Base-by-base conservation (phyloP, 108 stramenopile species). In the Skeletonema menzelii region DNA sequence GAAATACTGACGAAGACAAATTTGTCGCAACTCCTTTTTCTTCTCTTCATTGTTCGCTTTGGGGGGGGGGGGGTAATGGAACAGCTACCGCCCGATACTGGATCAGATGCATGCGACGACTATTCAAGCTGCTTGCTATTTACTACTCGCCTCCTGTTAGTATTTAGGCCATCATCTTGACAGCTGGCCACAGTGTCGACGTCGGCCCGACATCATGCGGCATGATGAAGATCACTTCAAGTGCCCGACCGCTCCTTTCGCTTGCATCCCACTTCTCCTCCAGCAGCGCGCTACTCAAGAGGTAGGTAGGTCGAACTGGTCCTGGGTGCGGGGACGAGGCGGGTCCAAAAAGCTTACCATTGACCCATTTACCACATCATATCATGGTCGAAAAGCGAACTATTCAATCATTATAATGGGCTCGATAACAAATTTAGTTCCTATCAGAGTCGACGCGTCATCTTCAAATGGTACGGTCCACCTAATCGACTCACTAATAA, bases 401-500 rank as follows among this genome's bases (percentile, higher is more conserved):
- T n/a, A n/a, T n/a, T 32, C 31, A 32, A 32, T 32, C 14, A 42
- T 65, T 46, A 68, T 26, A 7, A 72, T 72, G 70, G 60, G 35
- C 31, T 63, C 61, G 42, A 73, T 80, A 27, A 73, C 79, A 59
- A 80, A 80, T 53, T 57, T 80, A 11, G 72, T 80, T 4, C 79
- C 79, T 38, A 73, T 80, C 42, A 62, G 79, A 63, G 60, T 80
- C 7, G 79, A 80, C 56, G 79, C 67, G 32, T 69, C 62, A 0
- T 73, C 67, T n/a, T 56, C 66, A 8, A 76, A 81, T 49, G 80
- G 80, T 4, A 62, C 71, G 0, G 59, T 85, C 5, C 83, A 85
- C 28, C 66, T 91, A 27, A 80, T 91, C 30, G 88, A 91, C 31
- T 88, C 90, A 5, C 59, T 91, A 7, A 27, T 91, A 0, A 59